A percentile compares a stretch with the other conserved stretches of the same genome.
These are phyloP conservation scores for Colletotrichum trifolii DNA, from an alignment of 2,329 filamentous ascomycete species.

Conservation along the genomic window DNA sequence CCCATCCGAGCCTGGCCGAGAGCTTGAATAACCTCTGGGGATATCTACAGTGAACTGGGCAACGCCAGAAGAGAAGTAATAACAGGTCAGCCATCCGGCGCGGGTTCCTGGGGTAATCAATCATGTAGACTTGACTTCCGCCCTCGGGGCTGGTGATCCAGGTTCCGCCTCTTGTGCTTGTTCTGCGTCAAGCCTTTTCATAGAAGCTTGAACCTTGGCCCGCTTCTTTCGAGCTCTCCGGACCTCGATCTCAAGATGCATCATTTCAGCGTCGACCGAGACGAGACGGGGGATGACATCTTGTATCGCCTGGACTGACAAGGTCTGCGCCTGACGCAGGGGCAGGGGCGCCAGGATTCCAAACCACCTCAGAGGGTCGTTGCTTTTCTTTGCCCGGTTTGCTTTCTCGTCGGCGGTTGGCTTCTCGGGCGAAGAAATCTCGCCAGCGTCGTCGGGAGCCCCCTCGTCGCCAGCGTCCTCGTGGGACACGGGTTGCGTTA, in stretches of 20 bases:
- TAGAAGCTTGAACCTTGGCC: constrained; percentile 56
- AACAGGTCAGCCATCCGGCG: background rate
- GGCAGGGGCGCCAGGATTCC: constrained; percentile 64
- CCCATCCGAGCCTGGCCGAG: constrained; percentile 63
- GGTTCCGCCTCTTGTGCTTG: background rate
- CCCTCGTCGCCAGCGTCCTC: constrained; percentile 28
- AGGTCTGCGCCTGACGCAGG: constrained; percentile 67
- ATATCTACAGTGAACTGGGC: constrained; percentile 46
- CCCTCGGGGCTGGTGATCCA: background rate
- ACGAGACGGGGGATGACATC: constrained; percentile 67
- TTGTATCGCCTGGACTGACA: constrained; percentile 67
- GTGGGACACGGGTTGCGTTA: constrained; percentile 7
- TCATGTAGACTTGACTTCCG: constrained; percentile 19
- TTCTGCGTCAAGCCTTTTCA: constrained; percentile 43
- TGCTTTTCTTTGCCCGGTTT: constrained; percentile 30
- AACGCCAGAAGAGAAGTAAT: background rate
- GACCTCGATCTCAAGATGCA: constrained; percentile 75
- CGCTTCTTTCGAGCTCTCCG: constrained; percentile 68
- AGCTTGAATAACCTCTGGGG: constrained; percentile 63
- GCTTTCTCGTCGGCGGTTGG: constrained; percentile 28
- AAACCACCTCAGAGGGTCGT: constrained; percentile 70
- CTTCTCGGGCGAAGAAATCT: constrained; percentile 9
- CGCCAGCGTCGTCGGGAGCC: constrained; percentile 1
- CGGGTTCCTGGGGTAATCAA: background rate
- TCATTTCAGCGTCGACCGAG: constrained; percentile 70